Percentiles rank a stretch among this genome's conserved stretches.
Evolutionary conservation across 495 filamentous ascomycete species (phyloP).

Genomic region (Lasiosphaeris hirsuta): DNA sequence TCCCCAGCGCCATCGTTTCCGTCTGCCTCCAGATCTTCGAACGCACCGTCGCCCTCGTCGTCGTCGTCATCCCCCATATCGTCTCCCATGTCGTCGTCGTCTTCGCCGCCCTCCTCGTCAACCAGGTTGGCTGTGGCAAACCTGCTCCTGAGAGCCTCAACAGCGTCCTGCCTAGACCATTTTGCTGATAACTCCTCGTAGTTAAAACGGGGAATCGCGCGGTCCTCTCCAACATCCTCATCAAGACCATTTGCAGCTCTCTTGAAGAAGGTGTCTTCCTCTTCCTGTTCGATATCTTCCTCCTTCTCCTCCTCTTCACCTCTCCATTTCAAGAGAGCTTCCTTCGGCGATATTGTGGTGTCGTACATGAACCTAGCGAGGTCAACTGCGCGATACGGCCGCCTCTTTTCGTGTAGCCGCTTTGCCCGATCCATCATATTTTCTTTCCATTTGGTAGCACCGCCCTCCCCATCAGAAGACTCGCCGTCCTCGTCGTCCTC

Average conservation of each 20-base stretch:
- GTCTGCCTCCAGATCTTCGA: constrained; percentile 82
- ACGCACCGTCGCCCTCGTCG: constrained; percentile 85
- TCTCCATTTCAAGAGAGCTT: constrained; percentile 76
- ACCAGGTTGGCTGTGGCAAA: constrained; percentile 69
- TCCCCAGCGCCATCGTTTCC: constrained; percentile 48
- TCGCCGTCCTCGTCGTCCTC: constrained; percentile 51
- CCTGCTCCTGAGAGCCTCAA: constrained; percentile 67
- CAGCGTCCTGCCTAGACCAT: constrained; percentile 74
- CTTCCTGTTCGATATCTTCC: constrained; percentile 56
- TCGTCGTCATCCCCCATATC: constrained; percentile 62
- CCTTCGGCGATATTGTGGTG: constrained; percentile 65
- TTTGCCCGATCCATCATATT: constrained; percentile 76
- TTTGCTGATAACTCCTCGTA: constrained; percentile 77
- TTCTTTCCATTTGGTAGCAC: constrained; percentile 74
- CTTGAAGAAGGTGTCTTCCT: constrained; percentile 81
- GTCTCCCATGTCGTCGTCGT: constrained; percentile 47
- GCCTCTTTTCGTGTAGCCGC: constrained; percentile 63
- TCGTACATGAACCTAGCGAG: constrained; percentile 88
- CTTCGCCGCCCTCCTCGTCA: constrained; percentile 47
- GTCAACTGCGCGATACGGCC: constrained; percentile 70
- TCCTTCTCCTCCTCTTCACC: constrained; percentile 61
- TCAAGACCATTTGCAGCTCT: constrained; percentile 60
- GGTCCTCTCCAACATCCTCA: constrained; percentile 67
- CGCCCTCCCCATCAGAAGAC: constrained; percentile 58
- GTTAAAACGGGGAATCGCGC: constrained; percentile 72